These are phyloP conservation scores for Bimuria novae-zelandiae DNA, from an alignment of 2,329 filamentous ascomycete genomes.

Conservation along the genomic window DNA sequence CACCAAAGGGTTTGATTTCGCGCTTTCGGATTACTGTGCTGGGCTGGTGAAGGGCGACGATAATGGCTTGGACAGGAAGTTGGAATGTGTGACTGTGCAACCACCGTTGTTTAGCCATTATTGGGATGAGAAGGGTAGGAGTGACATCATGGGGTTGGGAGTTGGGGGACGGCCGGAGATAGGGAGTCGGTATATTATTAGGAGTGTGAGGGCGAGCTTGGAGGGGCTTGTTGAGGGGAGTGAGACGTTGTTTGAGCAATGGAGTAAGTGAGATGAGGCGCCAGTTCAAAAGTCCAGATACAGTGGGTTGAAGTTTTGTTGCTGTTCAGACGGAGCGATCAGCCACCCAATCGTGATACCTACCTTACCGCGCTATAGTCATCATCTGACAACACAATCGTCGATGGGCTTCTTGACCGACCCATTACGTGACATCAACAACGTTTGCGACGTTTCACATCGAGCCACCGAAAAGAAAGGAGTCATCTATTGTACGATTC, in stretches of 20 bases:
- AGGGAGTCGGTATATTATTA: conserved; percentile 25
- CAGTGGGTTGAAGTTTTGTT: too few relatives aligned
- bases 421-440: too few relatives aligned
- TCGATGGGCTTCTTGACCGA: too few relatives aligned
- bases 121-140: conserved; percentile 16
- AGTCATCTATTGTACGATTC: too few relatives aligned
- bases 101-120: conserved; percentile 32
- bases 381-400: too few relatives aligned
- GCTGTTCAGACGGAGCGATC: too few relatives aligned
- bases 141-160: conserved; percentile 31
- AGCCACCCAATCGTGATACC: too few relatives aligned
- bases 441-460: too few relatives aligned
- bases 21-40: conserved; percentile 22
- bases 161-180: conserved; percentile 15
- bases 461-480: too few relatives aligned
- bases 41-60: neutral
- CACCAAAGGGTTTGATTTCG: conserved; percentile 28
- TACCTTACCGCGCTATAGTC: too few relatives aligned
- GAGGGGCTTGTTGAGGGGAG: conserved; percentile 23
- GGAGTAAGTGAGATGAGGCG: conserved; percentile 22
- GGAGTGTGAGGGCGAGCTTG: conserved; percentile 31
- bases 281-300: too few relatives aligned
- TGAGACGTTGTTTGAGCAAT: conserved; percentile 21
- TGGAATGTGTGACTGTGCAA: conserved; percentile 32
- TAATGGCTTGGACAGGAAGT: conserved; percentile 16